Evolutionary conservation across 176 grass and related monocot species (phyloP).

Genomic region (Carex cristatella): DNA sequence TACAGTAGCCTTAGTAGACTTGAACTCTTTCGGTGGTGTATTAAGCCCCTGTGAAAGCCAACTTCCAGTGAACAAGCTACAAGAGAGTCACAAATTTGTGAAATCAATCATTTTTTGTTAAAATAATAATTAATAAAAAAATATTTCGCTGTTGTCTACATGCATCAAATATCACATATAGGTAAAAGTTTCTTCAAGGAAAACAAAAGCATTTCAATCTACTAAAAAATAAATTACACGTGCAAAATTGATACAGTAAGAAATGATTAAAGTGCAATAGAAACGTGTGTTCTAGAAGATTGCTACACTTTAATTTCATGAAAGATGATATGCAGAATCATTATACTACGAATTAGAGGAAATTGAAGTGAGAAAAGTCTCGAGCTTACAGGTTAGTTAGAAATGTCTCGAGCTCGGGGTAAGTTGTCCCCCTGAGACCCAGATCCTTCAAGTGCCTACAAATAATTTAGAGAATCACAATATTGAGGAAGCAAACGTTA

Average conservation of each 20-base stretch:
- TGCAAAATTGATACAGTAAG: background rate
- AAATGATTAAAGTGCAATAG: background rate
- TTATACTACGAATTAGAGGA: background rate
- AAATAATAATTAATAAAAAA: background rate
- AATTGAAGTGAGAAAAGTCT: background rate
- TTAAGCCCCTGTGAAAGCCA: background rate
- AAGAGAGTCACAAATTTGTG: background rate
- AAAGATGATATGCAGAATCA: background rate
- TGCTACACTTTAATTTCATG: background rate
- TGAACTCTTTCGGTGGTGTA: background rate
- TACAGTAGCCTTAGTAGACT: background rate
- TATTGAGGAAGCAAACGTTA: background rate
- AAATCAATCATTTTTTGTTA: background rate
- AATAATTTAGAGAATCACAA: conserved; percentile 5
- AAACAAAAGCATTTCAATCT: background rate
- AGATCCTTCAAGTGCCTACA: conserved; percentile 60
- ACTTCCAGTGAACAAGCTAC: background rate
- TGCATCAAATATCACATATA: background rate
- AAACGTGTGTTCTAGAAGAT: background rate
- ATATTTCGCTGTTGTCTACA: background rate
- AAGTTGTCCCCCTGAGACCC: conserved; percentile 37
- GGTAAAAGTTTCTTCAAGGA: background rate
- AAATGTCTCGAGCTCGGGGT: conserved; percentile 32
- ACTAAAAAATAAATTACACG: background rate
- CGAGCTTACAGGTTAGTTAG: conserved; percentile 49